Base-by-base conservation (phyloP, 805 yeast genomes). In the Sugiyamaella marilandica region DNA sequence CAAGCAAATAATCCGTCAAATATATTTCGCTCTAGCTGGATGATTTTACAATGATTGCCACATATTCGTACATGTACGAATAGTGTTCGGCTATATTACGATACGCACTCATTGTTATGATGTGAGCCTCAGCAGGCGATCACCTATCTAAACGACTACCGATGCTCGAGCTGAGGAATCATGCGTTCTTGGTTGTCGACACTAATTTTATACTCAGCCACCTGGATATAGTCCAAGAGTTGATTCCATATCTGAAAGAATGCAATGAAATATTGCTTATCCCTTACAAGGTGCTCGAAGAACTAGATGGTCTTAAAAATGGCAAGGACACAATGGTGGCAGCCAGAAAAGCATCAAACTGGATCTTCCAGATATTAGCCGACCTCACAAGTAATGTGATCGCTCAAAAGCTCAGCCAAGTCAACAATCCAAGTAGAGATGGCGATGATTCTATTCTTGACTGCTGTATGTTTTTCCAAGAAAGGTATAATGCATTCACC, bases 401-500 rank as follows among this genome's bases (percentile, higher is more conserved):
- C 45, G 95, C 87, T 0, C 97, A 91, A 65, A 79, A 75, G 57
- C 41, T 76, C 14, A 65, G 71, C 29, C 87, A 90, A 63, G 67
- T 71, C 24, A 45, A 84, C 1, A 81, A 83, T 52, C 62, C 64
- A 8, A 49, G 61, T 1, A 65, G 81, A 1, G 50, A 50, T 0
- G 83, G 86, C 53, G 97, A 91, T 67, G 95, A 90, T 62, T 77
- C 95, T 0, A 90, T 91, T 55, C 68, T 90, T 41, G 97, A 91
- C 65, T 89, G 96, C 65, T 85, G 95, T 60, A 62, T 85, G 24
- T 89, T 77, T 63, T 82, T 84, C 53, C 74, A 77, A 55, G 66
- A 68, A 11, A 60, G 65, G 32, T 50, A 66, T 3, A 65, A 73
- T 5, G 55, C 56, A 10, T 52, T 58, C 34, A 62, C 80, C 54